A percentile compares a stretch with the other conserved stretches of the same genome.
Conservation (phyloP, 305 asterid genomes). For the Nicotiana rustica region DNA sequence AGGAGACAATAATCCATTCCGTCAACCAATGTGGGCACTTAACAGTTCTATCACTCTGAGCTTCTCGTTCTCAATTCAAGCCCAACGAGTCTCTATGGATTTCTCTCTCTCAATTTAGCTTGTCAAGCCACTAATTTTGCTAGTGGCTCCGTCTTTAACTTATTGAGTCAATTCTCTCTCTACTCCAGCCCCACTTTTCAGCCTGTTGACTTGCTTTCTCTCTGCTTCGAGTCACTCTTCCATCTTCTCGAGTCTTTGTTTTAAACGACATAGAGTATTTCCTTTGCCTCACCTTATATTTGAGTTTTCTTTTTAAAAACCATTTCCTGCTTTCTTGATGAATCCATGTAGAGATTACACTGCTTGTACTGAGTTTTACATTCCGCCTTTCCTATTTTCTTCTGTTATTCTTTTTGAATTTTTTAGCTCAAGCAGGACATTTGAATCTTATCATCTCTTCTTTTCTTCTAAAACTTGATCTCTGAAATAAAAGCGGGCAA, state of each 20-base stretch:
- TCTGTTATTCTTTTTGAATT: not conserved
- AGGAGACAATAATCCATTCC: not conserved
- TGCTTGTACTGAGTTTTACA: constrained; percentile 27
- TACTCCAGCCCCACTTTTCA: not conserved
- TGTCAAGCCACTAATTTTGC: not conserved
- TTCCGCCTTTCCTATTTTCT: constrained; percentile 10
- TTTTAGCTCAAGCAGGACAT: constrained; percentile 7
- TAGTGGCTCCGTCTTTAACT: too few species aligned
- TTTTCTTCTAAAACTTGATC: constrained; percentile 41
- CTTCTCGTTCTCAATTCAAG: not conserved
- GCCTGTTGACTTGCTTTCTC: not conserved
- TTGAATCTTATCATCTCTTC: constrained; percentile 25
- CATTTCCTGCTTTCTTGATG: not conserved
- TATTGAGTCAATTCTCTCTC: too few species aligned
- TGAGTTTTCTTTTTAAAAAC: not conserved
- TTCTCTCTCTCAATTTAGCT: not conserved
- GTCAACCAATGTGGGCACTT: not conserved
- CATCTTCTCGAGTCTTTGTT: not conserved
- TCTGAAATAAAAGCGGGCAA: constrained; percentile 80
- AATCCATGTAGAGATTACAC: constrained; percentile 25
- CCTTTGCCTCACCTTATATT: not conserved
- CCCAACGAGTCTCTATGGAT: not conserved
- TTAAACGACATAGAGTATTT: not conserved
- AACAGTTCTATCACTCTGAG: not conserved
- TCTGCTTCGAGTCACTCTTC: not conserved